Percentiles rank a stretch among this genome's conserved stretches.
These are phyloP conservation scores for Microdochium paspali DNA, from an alignment of 2,329 filamentous ascomycete species.

Conservation along the genomic window DNA sequence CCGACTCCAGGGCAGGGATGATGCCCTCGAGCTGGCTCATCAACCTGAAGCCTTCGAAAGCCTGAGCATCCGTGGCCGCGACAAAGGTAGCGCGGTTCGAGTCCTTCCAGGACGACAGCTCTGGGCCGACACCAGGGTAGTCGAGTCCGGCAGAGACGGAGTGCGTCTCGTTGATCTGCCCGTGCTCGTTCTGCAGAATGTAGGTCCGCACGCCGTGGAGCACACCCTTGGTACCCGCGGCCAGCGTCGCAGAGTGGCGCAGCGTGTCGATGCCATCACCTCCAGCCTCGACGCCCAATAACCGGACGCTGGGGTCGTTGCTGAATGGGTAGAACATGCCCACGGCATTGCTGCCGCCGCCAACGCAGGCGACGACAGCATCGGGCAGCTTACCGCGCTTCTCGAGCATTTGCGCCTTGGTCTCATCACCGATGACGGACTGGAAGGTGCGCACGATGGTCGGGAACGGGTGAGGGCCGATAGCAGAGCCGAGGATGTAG, in stretches of 20 bases:
- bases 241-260: conserved; percentile 80
- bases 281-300: conserved; percentile 89
- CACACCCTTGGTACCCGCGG: conserved; percentile 81
- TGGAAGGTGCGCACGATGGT: conserved; percentile 97
- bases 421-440: conserved; percentile 90
- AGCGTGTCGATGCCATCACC: conserved; percentile 84
- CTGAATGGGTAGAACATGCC: conserved; percentile 99
- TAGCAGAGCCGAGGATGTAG: conserved; percentile 96
- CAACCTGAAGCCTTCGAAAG: conserved; percentile 77
- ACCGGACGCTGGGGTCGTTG: conserved; percentile 73
- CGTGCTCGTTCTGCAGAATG: conserved; percentile 83
- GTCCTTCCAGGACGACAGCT: conserved; percentile 91
- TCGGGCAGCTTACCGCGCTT: conserved; percentile 85
- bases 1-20: conserved; percentile 89
- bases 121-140: conserved; percentile 93
- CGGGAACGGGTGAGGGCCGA: conserved; percentile 95
- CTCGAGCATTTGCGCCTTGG: conserved; percentile 81
- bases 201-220: conserved; percentile 95
- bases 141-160: conserved; percentile 94
- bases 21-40: conserved; percentile 89
- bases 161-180: conserved; percentile 91
- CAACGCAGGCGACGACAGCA: conserved; percentile 92
- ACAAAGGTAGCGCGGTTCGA: conserved; percentile 77
- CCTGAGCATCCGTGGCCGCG: conserved; percentile 83
- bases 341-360: conserved; percentile 86